Evolutionary conservation across 495 filamentous ascomycete species (phyloP), one percentile per base, ranked within the genome.

Genomic region (Aspergillus ostianus): DNA sequence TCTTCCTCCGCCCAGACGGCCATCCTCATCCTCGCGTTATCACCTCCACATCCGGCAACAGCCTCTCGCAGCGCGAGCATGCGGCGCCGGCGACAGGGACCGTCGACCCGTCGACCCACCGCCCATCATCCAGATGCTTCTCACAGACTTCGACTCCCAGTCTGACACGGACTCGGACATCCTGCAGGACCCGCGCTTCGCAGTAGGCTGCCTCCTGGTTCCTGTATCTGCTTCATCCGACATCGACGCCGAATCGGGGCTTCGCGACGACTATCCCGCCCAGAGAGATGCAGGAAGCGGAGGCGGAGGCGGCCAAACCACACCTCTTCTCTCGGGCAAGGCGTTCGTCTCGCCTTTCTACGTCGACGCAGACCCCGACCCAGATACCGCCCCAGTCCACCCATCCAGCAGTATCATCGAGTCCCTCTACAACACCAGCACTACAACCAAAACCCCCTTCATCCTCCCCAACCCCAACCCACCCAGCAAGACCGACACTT

Each of bases 61-160:
- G 63, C 94, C 94, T 30, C 78, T 86, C 5, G 92, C 91, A 6
- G 94, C 93, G 46, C 85, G 94, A 67, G 91, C 92, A 50, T 98
- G 94, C 73, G 93, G 94, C 8, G 96, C 95, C 62, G 93, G 93
- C 55, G 94, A 97, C 71, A 78, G 93, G 65, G 94, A 98, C 71
- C 87, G 94, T 27, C 84, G 94, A 56, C 90, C 96, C 27, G 91
- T 98, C 51, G 94, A 98, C 64, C 94, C 94, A 15, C 94, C 94
- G 12, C 94, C 94, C 21, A 96, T 98, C 65, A 84, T 98, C 15
- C 89, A 98, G 66, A 85, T 98, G 32, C 83, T 84, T 21, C 81
- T 96, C 51, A 85, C 82, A 48, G 86, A 93, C 61, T 83, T 79
- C 73, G 65, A 85, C 70, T 67, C 81, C 65, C 64, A 78, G 57